Evolutionary conservation across 176 grass and related monocot species (phyloP), one percentile per base, ranked within the genome.

Genomic region (Stipa capillata): DNA sequence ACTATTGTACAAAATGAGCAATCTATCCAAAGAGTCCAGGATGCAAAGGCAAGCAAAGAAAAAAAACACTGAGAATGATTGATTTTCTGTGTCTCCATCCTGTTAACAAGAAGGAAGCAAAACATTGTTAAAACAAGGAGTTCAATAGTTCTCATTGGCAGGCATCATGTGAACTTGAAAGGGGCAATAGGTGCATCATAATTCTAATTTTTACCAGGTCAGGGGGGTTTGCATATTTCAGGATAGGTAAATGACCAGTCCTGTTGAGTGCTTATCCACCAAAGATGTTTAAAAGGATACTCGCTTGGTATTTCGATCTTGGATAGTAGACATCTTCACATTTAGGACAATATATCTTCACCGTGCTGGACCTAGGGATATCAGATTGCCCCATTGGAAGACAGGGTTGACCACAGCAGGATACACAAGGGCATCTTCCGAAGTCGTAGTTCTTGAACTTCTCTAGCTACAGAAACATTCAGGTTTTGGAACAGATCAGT

Each of bases 401-500:
- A 48, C 67, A 70, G 42, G 67, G 67, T 16, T 70, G 67, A 0
- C 67, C 67, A 4, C 41, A 43, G 0, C 67, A 70, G 67, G 67
- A 70, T 1, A 70, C 67, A 0, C 67, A 42, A 10, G 67, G 67
- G 67, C 67, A 70, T 25, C 67, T 70, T 31, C 67, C 67, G 48
- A 70, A 70, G 67, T 70, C 67, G 2, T 42, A 70, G 42, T 70
- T 70, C 67, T 70, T 70, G 42, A 70, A 70, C 67, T 70, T 70
- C 25, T 70, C 67, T 42, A 70, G 7, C 67, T 70, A 44, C 0
- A 70, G 25, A 70, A 44, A 47, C 41, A 69, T 31, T 69, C 14
- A 68, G 13, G 21, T 65, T 40, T 21, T 1, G 10, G 10, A 40
- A 39, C 63, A 24, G 9, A 65, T 39, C 0, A 64, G 60, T 6